Evolutionary conservation across 1,139 yeast genomes (phyloP).

Genomic region (Protomyces inouyei): DNA sequence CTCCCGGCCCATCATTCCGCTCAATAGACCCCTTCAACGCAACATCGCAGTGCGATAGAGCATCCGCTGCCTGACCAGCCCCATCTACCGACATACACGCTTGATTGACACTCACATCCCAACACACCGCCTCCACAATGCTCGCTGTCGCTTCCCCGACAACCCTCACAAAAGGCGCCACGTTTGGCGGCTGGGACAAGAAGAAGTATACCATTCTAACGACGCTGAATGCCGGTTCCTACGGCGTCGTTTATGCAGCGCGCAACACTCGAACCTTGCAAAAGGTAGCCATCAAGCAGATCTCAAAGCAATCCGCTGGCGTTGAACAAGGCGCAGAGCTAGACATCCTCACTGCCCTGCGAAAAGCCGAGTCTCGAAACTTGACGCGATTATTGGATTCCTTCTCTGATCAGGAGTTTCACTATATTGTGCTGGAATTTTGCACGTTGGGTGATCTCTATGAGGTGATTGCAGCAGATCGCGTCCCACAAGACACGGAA

Average conservation of each 20-base stretch:
- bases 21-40: too few species aligned
- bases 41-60: too few species aligned
- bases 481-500: slow-evolving; percentile 61
- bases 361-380: slow-evolving; percentile 47
- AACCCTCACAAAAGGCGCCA: slow-evolving; percentile 12
- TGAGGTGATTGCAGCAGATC: slow-evolving; percentile 79
- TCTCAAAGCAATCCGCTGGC: slow-evolving; percentile 5
- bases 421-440: slow-evolving; percentile 73
- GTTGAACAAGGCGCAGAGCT: slow-evolving; percentile 13
- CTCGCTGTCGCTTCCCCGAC: background rate
- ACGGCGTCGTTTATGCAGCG: slow-evolving; percentile 86
- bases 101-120: too few species aligned
- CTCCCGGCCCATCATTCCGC: too few species aligned
- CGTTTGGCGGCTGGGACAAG: slow-evolving; percentile 24
- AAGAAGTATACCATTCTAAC: slow-evolving; percentile 56
- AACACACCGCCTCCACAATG: background rate
- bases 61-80: background rate
- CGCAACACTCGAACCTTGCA: slow-evolving; percentile 46
- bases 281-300: slow-evolving; percentile 24
- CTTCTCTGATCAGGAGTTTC: slow-evolving; percentile 54
- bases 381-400: slow-evolving; percentile 67
- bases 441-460: slow-evolving; percentile 89
- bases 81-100: background rate
- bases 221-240: slow-evolving; percentile 87
- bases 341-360: slow-evolving; percentile 16